Conservation (phyloP, 2,329 filamentous ascomycete species). For the Pseudophaeomoniella oleicola region DNA sequence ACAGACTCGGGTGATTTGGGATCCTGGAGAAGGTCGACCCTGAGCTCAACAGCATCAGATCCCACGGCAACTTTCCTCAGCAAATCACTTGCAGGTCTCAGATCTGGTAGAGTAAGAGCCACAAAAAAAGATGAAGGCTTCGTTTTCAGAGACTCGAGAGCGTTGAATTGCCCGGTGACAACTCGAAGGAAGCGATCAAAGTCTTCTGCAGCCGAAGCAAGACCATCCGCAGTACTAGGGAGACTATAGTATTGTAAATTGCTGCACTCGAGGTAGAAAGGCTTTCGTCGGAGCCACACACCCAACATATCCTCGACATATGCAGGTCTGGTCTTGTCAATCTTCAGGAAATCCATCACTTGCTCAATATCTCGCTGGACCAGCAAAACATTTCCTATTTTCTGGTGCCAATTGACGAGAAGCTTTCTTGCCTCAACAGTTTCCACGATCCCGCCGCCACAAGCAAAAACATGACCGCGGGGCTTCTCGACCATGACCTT, state of each 20-base stretch:
- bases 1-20: constrained; percentile 41
- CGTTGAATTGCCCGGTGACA: constrained; percentile 47
- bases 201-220: constrained; percentile 45
- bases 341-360: constrained; percentile 75
- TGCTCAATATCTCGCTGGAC: constrained; percentile 79
- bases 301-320: constrained; percentile 86
- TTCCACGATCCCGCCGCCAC: constrained; percentile 87
- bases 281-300: constrained; percentile 78
- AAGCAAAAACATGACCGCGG: constrained; percentile 72
- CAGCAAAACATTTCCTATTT: constrained; percentile 70
- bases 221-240: constrained; percentile 34
- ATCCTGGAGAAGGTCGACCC: constrained; percentile 80
- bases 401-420: constrained; percentile 56
- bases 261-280: constrained; percentile 84
- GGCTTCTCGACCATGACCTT: constrained; percentile 61
- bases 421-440: constrained; percentile 63
- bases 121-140: constrained; percentile 76
- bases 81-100: constrained; percentile 47
- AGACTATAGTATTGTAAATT: constrained; percentile 89
- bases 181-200: constrained; percentile 59
- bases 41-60: constrained; percentile 81
- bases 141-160: constrained; percentile 44
- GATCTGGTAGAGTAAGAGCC: constrained; percentile 67
- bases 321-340: constrained; percentile 80
- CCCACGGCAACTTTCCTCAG: constrained; percentile 66